Base-by-base conservation (phyloP, 1,139 yeast species). In the Magnusiomyces fungicola region DNA sequence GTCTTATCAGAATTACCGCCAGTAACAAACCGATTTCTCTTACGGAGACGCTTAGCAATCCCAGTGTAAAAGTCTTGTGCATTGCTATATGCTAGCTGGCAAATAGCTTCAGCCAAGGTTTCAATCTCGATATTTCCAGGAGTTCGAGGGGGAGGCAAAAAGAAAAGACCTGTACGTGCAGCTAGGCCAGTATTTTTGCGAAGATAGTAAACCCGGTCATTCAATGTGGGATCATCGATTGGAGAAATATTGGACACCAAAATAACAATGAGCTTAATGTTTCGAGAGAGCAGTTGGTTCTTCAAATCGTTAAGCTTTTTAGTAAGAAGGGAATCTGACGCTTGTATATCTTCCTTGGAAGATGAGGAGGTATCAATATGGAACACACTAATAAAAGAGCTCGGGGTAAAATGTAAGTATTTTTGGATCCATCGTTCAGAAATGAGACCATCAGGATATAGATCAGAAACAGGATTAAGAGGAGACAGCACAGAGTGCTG, bases 381-480 rank as follows among this genome's bases (percentile, higher is more conserved):
- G 57, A 73, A 71, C 40, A 76, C 67, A 1, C 73, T 61, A 3
- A 76, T 61, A 45, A 72, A 68, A 0, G 74, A 69, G 1, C 73
- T 56, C 0, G 83, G 83, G 22, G 68, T 47, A 4, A 65, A 50
- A 19, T 69, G 65, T 34, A 67, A 63, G 56, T 78, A 76, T 58
- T 77, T 79, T 36, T 70, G 68, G 10, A 78, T 53, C 84, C 83
- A 79, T 24, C 71, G 65, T 0, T 58, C 55, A 0, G 74, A 66
- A 24, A 77, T 56, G 1, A 76, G 58, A 0, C 71, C 71, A 24
- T 74, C 72, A 0, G 78, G 76, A 48, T 65, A 69, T 47, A 69
- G 58, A 4, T 58, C 58, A 0, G 75, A 67, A 3, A 60, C 58
- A 2, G 64, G 62, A 47, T 69, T 69, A 45, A 68, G 61, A 1